phyloP scores from a whole-genome alignment of 768 basidiomycete species.

The Trametes punicea region DNA sequence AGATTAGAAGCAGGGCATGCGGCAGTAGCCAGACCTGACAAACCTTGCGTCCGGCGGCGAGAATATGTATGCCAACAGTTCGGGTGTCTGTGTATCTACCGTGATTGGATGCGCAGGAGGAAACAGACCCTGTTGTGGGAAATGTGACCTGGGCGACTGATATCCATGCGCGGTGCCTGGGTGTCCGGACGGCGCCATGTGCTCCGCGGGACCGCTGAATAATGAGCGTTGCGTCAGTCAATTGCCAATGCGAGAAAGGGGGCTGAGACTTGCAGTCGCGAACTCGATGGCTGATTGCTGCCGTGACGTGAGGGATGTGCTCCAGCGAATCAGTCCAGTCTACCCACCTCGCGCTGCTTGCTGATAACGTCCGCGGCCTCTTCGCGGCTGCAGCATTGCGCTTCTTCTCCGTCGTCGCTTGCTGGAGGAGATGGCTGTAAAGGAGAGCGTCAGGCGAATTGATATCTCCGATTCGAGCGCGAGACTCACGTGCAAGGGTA shows the following conservation, averaged over 20 bases:
- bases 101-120: constrained; percentile 44
- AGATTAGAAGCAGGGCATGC: constrained; percentile 6
- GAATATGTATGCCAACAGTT: constrained; percentile 70
- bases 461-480: constrained; percentile 18
- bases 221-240: constrained; percentile 12
- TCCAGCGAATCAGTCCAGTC: background rate
- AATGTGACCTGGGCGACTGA: constrained; percentile 29
- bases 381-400: constrained; percentile 54
- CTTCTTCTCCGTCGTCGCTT: constrained; percentile 83
- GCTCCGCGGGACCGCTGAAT: constrained; percentile 21
- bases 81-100: constrained; percentile 58
- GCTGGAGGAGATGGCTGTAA: constrained; percentile 72
- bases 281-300: constrained; percentile 15
- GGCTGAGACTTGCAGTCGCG: constrained; percentile 11
- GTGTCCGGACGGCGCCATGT: constrained; percentile 12
- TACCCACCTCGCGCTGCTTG: constrained; percentile 23
- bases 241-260: background rate
- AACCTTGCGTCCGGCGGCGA: constrained; percentile 61
- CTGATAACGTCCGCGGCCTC: constrained; percentile 62
- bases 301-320: constrained; percentile 13
- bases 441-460: constrained; percentile 20
- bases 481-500: constrained; percentile 85
- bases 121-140: constrained; percentile 26
- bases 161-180: constrained; percentile 22
- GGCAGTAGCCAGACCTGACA: constrained; percentile 15